Evolutionary conservation across 2,329 filamentous ascomycete species (phyloP).

Genomic region (Penicillium sp.): DNA sequence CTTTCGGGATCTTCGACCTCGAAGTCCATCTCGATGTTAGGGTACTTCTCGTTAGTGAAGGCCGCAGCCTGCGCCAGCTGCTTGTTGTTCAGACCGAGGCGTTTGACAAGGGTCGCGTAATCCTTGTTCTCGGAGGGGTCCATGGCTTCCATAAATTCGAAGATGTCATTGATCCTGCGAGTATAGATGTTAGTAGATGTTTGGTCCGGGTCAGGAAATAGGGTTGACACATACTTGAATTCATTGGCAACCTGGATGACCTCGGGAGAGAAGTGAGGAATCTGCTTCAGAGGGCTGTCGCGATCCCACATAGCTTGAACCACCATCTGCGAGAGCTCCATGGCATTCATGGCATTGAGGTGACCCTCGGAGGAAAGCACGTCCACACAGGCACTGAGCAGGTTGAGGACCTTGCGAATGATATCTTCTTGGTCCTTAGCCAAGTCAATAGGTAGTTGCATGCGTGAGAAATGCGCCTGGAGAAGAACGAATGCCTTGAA

Average conservation of each 20-base stretch:
- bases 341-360: slow-evolving; percentile 95
- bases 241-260: slow-evolving; percentile 82
- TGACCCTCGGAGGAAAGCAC: slow-evolving; percentile 95
- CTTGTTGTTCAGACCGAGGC: slow-evolving; percentile 75
- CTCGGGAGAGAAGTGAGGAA: slow-evolving; percentile 87
- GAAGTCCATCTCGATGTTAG: slow-evolving; percentile 90
- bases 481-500: slow-evolving; percentile 98
- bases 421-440: slow-evolving; percentile 94
- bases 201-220: slow-evolving; percentile 25
- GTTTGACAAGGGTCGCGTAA: slow-evolving; percentile 76
- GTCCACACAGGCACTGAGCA: slow-evolving; percentile 91
- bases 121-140: slow-evolving; percentile 89
- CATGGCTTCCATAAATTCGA: slow-evolving; percentile 99
- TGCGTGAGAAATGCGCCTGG: slow-evolving; percentile 95
- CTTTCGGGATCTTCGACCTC: slow-evolving; percentile 79
- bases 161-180: slow-evolving; percentile 84
- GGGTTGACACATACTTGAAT: slow-evolving; percentile 64
- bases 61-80: slow-evolving; percentile 88
- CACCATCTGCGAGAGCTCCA: slow-evolving; percentile 99
- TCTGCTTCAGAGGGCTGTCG: slow-evolving; percentile 95
- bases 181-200: slow-evolving; percentile 24
- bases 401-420: slow-evolving; percentile 78
- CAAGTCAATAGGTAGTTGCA: slow-evolving; percentile 94
- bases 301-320: slow-evolving; percentile 99
- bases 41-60: slow-evolving; percentile 96